A percentile compares a stretch with the other conserved stretches of the same genome.
phyloP scores from a whole-genome alignment of 2,329 filamentous ascomycete genomes.

The Paecilomyces sp. region DNA sequence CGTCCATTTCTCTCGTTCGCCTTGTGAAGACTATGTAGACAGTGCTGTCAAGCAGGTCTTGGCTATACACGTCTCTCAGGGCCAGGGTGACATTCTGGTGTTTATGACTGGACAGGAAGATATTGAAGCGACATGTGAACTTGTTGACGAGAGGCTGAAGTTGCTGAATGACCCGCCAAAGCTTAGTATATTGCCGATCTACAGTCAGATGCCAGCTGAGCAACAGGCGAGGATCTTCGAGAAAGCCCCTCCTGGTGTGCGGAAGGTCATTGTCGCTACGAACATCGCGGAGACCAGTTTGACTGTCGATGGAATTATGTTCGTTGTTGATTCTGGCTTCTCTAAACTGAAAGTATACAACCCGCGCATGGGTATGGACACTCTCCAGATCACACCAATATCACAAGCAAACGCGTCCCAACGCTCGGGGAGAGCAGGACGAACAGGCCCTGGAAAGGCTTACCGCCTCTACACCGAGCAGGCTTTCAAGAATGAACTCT shows the following conservation, averaged over 20 bases:
- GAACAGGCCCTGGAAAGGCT: constrained; percentile 91
- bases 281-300: constrained; percentile 98
- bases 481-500: constrained; percentile 92
- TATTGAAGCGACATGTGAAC: constrained; percentile 92
- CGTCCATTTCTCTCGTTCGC: constrained; percentile 88
- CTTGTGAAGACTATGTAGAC: constrained; percentile 96
- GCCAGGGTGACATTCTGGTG: constrained; percentile 84
- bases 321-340: constrained; percentile 92
- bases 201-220: constrained; percentile 99
- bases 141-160: constrained; percentile 79
- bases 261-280: constrained; percentile 96
- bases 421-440: constrained; percentile 83
- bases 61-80: constrained; percentile 93
- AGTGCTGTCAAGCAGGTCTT: constrained; percentile 93
- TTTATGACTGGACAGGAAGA: constrained; percentile 99
- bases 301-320: constrained; percentile 98
- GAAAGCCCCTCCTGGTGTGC: constrained; percentile 76
- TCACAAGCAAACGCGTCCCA: constrained; percentile 95
- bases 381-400: constrained; percentile 92
- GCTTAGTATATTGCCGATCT: constrained; percentile 90
- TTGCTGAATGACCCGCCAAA: constrained; percentile 91
- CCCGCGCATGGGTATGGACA: constrained; percentile 98
- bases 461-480: constrained; percentile 92
- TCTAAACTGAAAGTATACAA: constrained; percentile 99
- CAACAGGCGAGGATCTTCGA: constrained; percentile 98